Evolutionary conservation across 78 protist species (phyloP).

Genomic region (Speleostelium caveatum): DNA sequence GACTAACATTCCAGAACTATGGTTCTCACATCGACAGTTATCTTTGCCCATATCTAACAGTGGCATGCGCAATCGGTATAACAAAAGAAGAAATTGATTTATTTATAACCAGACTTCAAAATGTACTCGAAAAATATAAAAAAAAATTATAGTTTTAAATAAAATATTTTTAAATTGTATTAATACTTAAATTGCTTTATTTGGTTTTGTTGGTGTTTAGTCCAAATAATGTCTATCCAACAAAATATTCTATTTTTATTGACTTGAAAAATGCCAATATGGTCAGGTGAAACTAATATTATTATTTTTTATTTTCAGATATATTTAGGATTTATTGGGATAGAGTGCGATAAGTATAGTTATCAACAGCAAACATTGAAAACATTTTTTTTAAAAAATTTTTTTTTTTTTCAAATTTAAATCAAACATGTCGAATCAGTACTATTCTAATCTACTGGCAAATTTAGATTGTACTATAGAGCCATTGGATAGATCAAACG

Average conservation of each 20-base stretch:
- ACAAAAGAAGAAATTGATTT: slow-evolving; percentile 74
- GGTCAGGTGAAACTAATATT: too few relatives aligned
- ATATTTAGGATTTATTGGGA: not conserved
- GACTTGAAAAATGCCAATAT: too few relatives aligned
- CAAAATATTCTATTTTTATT: not conserved
- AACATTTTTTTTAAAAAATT: too few relatives aligned
- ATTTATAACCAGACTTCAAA: slow-evolving; percentile 76
- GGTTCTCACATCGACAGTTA: slow-evolving; percentile 87
- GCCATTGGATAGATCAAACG: not conserved
- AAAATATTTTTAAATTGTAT: too few relatives aligned
- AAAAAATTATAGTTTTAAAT: too few relatives aligned
- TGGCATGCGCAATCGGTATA: slow-evolving; percentile 94
- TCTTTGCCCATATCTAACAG: slow-evolving; percentile 85
- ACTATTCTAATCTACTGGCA: not conserved
- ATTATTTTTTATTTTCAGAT: not conserved
- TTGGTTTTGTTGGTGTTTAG: not conserved
- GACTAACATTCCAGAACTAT: slow-evolving; percentile 75
- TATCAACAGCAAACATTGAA: too few relatives aligned
- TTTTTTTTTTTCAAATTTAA: too few relatives aligned
- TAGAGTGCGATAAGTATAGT: not conserved
- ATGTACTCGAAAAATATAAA: slow-evolving; percentile 26
- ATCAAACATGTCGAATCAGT: too few relatives aligned
- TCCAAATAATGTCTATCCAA: not conserved
- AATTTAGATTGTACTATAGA: too few relatives aligned
- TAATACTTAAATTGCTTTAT: too few relatives aligned